Conservation (phyloP, 140 eudicot species). For the Oenanthe javanica region DNA sequence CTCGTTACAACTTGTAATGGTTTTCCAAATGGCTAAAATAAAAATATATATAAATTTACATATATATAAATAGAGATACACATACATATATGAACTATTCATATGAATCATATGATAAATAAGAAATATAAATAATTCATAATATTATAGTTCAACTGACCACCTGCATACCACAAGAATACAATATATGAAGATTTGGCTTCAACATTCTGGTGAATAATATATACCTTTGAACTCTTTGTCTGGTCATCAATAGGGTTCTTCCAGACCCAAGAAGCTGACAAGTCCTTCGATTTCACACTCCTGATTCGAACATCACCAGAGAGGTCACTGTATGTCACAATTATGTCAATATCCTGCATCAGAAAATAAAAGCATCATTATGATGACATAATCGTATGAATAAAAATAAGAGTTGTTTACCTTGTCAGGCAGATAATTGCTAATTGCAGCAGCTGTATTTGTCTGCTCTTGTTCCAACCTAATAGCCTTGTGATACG, state of each 20-base stretch:
- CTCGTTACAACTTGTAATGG: slow-evolving; percentile 20
- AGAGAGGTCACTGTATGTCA: slow-evolving; percentile 81
- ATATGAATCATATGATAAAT: neutral
- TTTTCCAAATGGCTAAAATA: slow-evolving; percentile 35
- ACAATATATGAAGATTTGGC: neutral
- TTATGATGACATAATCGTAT: slow-evolving; percentile 16
- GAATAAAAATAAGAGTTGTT: slow-evolving; percentile 13
- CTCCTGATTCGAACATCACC: slow-evolving; percentile 69
- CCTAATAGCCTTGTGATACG: slow-evolving; percentile 15
- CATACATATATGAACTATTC: neutral
- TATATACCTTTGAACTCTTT: slow-evolving; percentile 34
- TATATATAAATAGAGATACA: no score
- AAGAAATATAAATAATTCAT: slow-evolving; percentile 8
- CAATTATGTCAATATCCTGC: slow-evolving; percentile 97
- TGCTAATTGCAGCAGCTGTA: slow-evolving; percentile 25
- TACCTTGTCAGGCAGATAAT: slow-evolving; percentile 50
- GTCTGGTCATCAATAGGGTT: slow-evolving; percentile 43
- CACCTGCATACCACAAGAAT: neutral
- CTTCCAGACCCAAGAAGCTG: slow-evolving; percentile 99
- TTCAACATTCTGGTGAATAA: neutral
- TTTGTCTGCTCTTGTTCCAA: slow-evolving; percentile 38
- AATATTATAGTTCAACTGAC: slow-evolving; percentile 3
- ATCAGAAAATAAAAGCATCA: slow-evolving; percentile 25
- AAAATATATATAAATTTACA: neutral
- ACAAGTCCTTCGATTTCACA: slow-evolving; percentile 66